Evolutionary conservation across 2,329 filamentous ascomycete genomes (phyloP), one percentile per base, ranked within the genome.

Genomic region (Botrytis squamosa): DNA sequence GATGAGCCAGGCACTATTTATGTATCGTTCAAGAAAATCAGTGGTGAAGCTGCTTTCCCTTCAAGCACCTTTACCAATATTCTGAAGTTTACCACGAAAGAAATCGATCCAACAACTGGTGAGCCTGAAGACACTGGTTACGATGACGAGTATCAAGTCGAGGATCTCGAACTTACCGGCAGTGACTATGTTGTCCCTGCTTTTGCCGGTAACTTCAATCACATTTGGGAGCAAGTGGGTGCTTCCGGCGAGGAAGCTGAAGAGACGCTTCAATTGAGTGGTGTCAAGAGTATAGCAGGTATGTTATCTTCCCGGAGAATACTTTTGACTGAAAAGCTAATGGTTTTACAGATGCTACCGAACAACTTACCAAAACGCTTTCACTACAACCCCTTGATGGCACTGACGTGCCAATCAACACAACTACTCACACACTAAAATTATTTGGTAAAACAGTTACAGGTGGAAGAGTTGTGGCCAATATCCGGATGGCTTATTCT

Each of bases 81-180:
- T 57, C 91, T 99, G 81, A 98, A 96, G 84, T 99, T 99, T 83
- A 98, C 94, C 29, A 96, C 92, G 86, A 98, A 98, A 85, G 96
- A 99, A 84, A 96, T 99, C 77, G 96, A 99, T 80, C 96, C 96
- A 9, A 92, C 92, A 40, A 97, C 93, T n/a, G 90, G 90, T 77
- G 94, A 98, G 84, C 93, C 95, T 0, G 96, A 99, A 83, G 94
- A 97, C 25, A 88, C 85, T 65, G 96, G 96, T 64, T 98, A 98
- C 82, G 95, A 98, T 71, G 96, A 99, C 80, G 96, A 99, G 84
- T 99, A 99, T 81, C 93, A 98, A 84, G 92, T 98, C 75, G 94
- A 96, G 75, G 94, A 98, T 81, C 90, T 98, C 75, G 95, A 98
- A 75, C 89, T 99, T 75, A 88, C 90, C 29, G 96, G 95, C 74